Conservation (phyloP, 192 early-diverging fungal species). For the Podila epigama region DNA sequence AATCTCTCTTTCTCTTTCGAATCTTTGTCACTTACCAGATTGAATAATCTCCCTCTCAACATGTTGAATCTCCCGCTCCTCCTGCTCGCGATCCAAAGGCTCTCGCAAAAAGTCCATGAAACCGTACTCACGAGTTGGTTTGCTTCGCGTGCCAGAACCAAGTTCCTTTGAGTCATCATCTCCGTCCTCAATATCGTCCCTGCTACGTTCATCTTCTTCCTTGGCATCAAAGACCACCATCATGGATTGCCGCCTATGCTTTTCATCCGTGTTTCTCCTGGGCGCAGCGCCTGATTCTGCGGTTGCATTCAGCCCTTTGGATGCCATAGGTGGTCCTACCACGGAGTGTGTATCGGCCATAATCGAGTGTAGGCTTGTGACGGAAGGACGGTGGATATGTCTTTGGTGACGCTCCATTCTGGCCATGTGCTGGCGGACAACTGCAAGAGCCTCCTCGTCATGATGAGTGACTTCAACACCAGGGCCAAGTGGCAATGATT, state of each 20-base stretch:
- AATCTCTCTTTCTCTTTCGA: neutral
- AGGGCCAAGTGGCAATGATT: neutral
- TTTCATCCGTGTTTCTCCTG: neutral
- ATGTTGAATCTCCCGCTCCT: constrained; percentile 25
- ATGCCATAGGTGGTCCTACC: neutral
- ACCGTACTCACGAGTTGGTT: neutral
- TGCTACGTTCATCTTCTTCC: neutral
- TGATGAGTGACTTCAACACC: neutral
- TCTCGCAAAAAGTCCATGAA: constrained; percentile 13
- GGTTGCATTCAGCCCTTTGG: neutral
- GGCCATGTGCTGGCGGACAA: constrained; percentile 20
- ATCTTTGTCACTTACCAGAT: constrained; percentile 5
- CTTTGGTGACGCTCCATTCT: neutral
- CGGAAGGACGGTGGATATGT: constrained; percentile 14
- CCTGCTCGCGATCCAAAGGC: constrained; percentile 7
- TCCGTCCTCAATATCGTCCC: neutral
- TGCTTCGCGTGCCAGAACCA: neutral
- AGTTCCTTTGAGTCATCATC: neutral
- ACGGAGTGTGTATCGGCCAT: constrained; percentile 21
- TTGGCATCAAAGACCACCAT: neutral
- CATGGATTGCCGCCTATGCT: neutral
- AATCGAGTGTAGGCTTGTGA: constrained; percentile 25
- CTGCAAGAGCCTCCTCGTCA: constrained; percentile 9
- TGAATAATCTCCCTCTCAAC: constrained; percentile 39
- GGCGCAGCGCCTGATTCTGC: neutral